Percentiles rank a stretch among this genome's conserved stretches.
Evolutionary conservation across 1,139 yeast species (phyloP).

Genomic region (Kazachstania sp.): DNA sequence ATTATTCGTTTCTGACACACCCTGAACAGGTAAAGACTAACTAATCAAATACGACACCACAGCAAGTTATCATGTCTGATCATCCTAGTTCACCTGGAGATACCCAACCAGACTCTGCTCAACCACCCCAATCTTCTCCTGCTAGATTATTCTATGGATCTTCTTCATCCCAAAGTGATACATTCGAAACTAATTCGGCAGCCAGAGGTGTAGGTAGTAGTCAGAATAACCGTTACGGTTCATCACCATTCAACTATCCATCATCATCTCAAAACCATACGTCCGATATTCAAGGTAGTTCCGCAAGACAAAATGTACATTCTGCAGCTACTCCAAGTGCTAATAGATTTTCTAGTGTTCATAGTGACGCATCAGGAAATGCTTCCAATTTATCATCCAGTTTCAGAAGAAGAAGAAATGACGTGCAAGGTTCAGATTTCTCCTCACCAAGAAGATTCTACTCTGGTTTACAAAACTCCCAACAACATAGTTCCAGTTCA

Average conservation of each 20-base stretch:
- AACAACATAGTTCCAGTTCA: conserved; percentile 11
- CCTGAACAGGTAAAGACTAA: background rate
- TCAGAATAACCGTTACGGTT: conserved; percentile 15
- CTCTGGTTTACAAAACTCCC: conserved; percentile 13
- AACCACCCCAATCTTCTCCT: conserved; percentile 23
- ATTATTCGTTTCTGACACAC: background rate
- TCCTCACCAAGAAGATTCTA: conserved; percentile 42
- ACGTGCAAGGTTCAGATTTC: conserved; percentile 48
- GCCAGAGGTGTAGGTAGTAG: conserved; percentile 8
- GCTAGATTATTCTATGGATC: conserved; percentile 29
- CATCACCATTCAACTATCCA: conserved; percentile 43
- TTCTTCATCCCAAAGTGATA: conserved; percentile 32
- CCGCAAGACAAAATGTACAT: conserved; percentile 13
- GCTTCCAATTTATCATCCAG: conserved; percentile 29
- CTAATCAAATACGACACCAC: background rate
- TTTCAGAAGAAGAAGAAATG: conserved; percentile 42
- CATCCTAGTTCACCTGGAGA: conserved; percentile 22
- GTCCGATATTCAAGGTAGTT: conserved; percentile 16
- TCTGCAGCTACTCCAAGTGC: conserved; percentile 15
- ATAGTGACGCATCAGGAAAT: conserved; percentile 31
- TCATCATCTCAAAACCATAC: conserved; percentile 34
- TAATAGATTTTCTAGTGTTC: conserved; percentile 28
- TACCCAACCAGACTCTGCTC: conserved; percentile 10
- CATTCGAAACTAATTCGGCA: conserved; percentile 20
- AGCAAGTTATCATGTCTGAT: conserved; percentile 16